phyloP scores from a whole-genome alignment of 2,329 filamentous ascomycete genomes.

The Neofusicoccum ribis region DNA sequence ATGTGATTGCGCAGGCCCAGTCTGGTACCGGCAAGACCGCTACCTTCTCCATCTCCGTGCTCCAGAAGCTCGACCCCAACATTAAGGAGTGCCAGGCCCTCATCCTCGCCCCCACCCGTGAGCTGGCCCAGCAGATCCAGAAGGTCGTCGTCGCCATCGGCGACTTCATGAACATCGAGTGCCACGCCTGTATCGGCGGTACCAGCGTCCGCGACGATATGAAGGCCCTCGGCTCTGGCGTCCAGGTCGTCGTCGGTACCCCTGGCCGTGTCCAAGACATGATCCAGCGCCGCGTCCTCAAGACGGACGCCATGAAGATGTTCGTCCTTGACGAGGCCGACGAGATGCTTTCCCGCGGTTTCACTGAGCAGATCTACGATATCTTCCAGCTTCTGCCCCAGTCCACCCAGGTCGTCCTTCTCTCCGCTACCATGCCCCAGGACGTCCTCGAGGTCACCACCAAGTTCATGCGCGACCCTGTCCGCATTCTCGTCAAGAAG shows the following conservation, averaged over 20 bases:
- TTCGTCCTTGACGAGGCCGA: slow-evolving; percentile 99
- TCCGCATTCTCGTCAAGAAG: slow-evolving; percentile 99
- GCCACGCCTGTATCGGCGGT: slow-evolving; percentile 98
- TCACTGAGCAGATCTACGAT: slow-evolving; percentile 99
- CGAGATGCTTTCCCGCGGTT: slow-evolving; percentile 98
- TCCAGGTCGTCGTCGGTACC: slow-evolving; percentile 96
- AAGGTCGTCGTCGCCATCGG: slow-evolving; percentile 98
- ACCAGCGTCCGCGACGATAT: slow-evolving; percentile 98
- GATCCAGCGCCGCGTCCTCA: slow-evolving; percentile 97
- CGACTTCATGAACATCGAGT: slow-evolving; percentile 99
- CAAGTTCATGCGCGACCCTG: slow-evolving; percentile 99
- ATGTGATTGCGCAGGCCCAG: slow-evolving; percentile 99
- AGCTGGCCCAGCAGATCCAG: slow-evolving; percentile 98
- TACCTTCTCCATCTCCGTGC: slow-evolving; percentile 98
- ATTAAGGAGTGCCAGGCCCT: slow-evolving; percentile 97
- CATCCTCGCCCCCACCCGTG: slow-evolving; percentile 95
- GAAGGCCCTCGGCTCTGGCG: slow-evolving; percentile 93
- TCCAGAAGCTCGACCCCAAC: slow-evolving; percentile 96
- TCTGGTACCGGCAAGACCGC: slow-evolving; percentile 99
- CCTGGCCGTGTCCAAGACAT: slow-evolving; percentile 99
- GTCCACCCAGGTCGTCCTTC: slow-evolving; percentile 95
- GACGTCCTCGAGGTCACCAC: slow-evolving; percentile 99
- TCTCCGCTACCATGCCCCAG: slow-evolving; percentile 98
- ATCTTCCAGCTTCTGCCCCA: slow-evolving; percentile 99
- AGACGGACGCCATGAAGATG: slow-evolving; percentile 99